A percentile compares a stretch with the other conserved stretches of the same genome.
Conservation (phyloP, 2,329 filamentous ascomycete species). For the Venturiaceae sp. region DNA sequence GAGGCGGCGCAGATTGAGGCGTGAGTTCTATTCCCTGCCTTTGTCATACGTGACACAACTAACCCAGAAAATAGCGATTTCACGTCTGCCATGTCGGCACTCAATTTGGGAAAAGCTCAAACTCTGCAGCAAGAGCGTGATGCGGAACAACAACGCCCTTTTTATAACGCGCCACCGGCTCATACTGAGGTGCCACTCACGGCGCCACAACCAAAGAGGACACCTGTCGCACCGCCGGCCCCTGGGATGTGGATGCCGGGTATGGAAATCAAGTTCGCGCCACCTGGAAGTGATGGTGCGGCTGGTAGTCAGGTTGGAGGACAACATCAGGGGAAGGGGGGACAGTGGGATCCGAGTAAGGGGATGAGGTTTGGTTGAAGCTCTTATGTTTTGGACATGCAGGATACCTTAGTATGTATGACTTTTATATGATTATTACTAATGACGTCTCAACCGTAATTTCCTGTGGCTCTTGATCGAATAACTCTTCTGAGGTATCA, state of each 20-base stretch:
- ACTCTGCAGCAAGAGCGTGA: constrained; percentile 35
- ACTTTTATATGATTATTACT: no score
- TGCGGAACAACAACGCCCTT: constrained; percentile 46
- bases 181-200: constrained; percentile 46
- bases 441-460: no score
- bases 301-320: constrained; percentile 13
- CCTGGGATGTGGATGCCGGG: constrained; percentile 66
- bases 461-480: no score
- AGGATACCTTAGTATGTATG: not conserved
- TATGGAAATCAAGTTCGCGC: constrained; percentile 65
- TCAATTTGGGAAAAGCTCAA: constrained; percentile 38
- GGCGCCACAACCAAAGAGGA: constrained; percentile 37
- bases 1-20: constrained; percentile 73
- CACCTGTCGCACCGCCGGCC: constrained; percentile 11
- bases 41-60: constrained; percentile 11
- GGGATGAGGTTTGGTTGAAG: constrained; percentile 43
- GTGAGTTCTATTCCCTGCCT: constrained; percentile 34
- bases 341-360: constrained; percentile 50
- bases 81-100: constrained; percentile 47
- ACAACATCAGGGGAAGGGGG: constrained; percentile 17
- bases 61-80: constrained; percentile 38
- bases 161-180: constrained; percentile 40
- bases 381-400: not conserved
- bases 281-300: constrained; percentile 15
- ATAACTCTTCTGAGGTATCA: no score